Evolutionary conservation across 2,329 filamentous ascomycete species (phyloP).

Genomic region (Neoarthrinium moseri): DNA sequence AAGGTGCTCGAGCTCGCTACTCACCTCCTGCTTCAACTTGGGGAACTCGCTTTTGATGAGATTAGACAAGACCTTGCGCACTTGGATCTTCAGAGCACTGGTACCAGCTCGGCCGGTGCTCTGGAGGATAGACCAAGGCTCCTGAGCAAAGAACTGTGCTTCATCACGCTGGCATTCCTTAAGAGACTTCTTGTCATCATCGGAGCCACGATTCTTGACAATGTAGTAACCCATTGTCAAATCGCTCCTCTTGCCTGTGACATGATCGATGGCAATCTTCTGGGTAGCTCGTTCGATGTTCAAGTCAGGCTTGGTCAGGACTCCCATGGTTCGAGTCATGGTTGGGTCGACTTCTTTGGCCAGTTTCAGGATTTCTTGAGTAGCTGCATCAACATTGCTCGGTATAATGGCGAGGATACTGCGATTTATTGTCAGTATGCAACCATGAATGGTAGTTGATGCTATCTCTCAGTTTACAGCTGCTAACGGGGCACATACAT

Average conservation of each 20-base stretch:
- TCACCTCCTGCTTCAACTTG: slow-evolving; percentile 22
- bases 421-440: neutral
- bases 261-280: slow-evolving; percentile 37
- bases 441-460: too few species aligned
- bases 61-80: slow-evolving; percentile 36
- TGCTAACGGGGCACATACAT: slow-evolving; percentile 30
- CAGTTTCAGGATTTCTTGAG: slow-evolving; percentile 36
- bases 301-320: slow-evolving; percentile 53
- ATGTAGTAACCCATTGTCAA: slow-evolving; percentile 48
- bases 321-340: slow-evolving; percentile 28
- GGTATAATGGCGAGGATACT: slow-evolving; percentile 32
- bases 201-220: slow-evolving; percentile 45
- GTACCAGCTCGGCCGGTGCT: slow-evolving; percentile 31
- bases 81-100: slow-evolving; percentile 29
- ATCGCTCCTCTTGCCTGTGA: slow-evolving; percentile 36
- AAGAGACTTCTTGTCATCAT: slow-evolving; percentile 33
- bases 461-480: too few species aligned
- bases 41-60: slow-evolving; percentile 35
- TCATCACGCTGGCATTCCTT: slow-evolving; percentile 32
- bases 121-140: slow-evolving; percentile 32
- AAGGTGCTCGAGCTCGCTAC: slow-evolving; percentile 13
- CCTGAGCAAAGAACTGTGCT: slow-evolving; percentile 32
- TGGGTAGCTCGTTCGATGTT: slow-evolving; percentile 39
- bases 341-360: slow-evolving; percentile 30
- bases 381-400: slow-evolving; percentile 36